These are phyloP conservation scores for Fusarium annulatum DNA, from an alignment of 2,329 filamentous ascomycete genomes.

Conservation along the genomic window DNA sequence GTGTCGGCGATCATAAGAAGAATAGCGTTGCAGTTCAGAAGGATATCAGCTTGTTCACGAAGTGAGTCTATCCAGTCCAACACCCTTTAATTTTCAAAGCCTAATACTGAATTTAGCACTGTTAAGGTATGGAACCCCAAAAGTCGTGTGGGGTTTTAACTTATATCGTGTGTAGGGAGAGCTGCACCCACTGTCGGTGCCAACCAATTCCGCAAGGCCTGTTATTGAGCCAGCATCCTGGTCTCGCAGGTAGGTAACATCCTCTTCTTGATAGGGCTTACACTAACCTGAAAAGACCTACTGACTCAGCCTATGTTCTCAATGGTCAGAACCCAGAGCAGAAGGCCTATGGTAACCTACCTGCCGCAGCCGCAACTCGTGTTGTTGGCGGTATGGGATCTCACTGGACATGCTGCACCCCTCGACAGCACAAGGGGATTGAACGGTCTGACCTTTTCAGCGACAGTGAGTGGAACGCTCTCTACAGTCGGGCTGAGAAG, in stretches of 20 bases:
- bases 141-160: no score
- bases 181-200: neutral
- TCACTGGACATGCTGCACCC: conserved; percentile 8
- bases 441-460: neutral
- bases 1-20: conserved; percentile 5
- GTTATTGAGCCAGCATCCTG: neutral
- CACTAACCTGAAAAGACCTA: neutral
- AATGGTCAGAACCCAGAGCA: conserved; percentile 1
- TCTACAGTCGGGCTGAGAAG: neutral
- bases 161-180: neutral
- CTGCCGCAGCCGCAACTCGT: neutral
- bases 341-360: neutral
- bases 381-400: conserved; percentile 11
- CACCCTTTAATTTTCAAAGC: no score
- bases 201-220: neutral
- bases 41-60: conserved; percentile 9
- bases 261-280: no score
- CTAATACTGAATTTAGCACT: no score
- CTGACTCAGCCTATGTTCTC: neutral
- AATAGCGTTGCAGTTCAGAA: conserved; percentile 14
- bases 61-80: neutral
- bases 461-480: neutral
- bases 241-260: neutral
- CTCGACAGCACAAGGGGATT: neutral
- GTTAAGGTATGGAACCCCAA: no score